phyloP scores from a whole-genome alignment of 371 early-diverging fungal species.

The Apophysomyces ossiformis region DNA sequence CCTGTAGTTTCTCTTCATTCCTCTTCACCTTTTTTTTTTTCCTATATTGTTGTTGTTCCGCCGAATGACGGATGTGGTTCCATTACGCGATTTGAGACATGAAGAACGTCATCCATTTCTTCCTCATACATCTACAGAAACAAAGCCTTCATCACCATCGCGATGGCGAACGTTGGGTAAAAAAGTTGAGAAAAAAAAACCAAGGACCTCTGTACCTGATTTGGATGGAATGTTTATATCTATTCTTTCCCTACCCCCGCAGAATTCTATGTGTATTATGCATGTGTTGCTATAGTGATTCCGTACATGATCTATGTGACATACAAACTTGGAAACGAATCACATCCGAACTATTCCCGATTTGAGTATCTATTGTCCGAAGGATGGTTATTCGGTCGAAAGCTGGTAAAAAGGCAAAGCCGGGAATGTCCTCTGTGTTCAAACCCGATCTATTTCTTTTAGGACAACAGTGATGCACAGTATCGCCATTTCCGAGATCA shows the following conservation, averaged over 20 bases:
- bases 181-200: too few species aligned
- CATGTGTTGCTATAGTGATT: slow-evolving; percentile 56
- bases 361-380: slow-evolving; percentile 59
- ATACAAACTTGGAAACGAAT: slow-evolving; percentile 61
- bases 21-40: not conserved
- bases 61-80: slow-evolving; percentile 7
- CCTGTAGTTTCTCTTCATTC: not conserved
- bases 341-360: slow-evolving; percentile 58
- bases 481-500: slow-evolving; percentile 80
- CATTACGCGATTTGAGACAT: slow-evolving; percentile 1
- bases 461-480: slow-evolving; percentile 67
- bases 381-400: slow-evolving; percentile 70
- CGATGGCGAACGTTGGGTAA: slow-evolving; percentile 46
- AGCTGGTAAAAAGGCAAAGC: slow-evolving; percentile 42
- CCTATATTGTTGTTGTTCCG: not conserved
- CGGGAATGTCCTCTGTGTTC: not conserved
- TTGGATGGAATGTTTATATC: not conserved
- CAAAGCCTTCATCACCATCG: slow-evolving; percentile 21
- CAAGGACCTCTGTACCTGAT: not conserved
- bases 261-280: slow-evolving; percentile 81
- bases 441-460: not conserved
- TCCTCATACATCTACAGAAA: not conserved
- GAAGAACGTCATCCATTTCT: not conserved
- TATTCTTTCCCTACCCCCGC: not conserved
- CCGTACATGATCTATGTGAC: slow-evolving; percentile 73